These are phyloP conservation scores for Colletotrichum tropicicola DNA, from an alignment of 2,329 filamentous ascomycete genomes.

Conservation along the genomic window DNA sequence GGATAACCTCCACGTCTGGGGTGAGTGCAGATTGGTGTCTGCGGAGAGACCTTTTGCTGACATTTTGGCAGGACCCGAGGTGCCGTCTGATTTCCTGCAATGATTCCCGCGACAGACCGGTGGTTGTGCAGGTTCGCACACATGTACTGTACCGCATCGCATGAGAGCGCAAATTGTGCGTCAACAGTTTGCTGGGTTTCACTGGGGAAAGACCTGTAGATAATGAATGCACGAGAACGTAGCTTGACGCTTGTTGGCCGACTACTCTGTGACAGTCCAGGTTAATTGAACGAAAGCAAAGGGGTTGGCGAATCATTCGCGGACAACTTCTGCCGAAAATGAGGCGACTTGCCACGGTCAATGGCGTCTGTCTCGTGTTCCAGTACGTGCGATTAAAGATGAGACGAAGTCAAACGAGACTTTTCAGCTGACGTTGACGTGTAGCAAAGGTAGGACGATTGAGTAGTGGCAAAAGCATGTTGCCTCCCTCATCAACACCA, in stretches of 20 bases:
- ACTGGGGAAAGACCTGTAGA: too few species aligned
- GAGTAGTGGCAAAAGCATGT: not conserved
- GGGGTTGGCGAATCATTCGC: too few species aligned
- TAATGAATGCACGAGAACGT: too few species aligned
- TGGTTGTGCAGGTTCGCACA: not conserved
- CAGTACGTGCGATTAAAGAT: too few species aligned
- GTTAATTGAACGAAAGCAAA: too few species aligned
- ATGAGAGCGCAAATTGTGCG: not conserved
- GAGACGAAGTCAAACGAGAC: too few species aligned
- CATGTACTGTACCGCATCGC: not conserved
- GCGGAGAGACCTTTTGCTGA: not conserved
- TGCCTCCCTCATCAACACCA: not conserved
- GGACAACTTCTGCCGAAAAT: too few species aligned
- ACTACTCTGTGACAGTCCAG: too few species aligned
- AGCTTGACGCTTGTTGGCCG: too few species aligned
- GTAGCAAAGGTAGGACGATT: not conserved
- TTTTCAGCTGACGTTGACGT: too few species aligned
- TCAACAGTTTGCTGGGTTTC: too few species aligned
- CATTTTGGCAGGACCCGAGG: constrained; percentile 28
- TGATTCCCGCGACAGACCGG: not conserved
- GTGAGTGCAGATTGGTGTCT: constrained; percentile 33
- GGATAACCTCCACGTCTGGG: constrained; percentile 56
- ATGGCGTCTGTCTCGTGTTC: too few species aligned
- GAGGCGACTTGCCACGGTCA: not conserved
- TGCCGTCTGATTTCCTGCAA: constrained; percentile 29